phyloP scores from a whole-genome alignment of 352 stramenopile species.

The Globisporangium sylvaticum region DNA sequence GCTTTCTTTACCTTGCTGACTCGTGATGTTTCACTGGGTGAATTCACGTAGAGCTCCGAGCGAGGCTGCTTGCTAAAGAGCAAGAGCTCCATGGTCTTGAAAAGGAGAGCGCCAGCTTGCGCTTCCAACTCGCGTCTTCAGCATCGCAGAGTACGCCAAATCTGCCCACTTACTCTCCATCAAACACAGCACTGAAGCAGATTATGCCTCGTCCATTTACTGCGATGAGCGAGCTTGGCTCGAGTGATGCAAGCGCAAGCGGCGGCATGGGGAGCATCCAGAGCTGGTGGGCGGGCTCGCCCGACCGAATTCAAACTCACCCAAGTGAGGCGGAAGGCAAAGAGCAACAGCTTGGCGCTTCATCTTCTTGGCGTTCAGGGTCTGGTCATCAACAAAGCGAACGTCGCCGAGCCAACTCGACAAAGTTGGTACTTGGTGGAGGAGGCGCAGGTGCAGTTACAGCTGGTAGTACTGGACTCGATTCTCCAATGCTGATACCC shows the following conservation, averaged over 20 bases:
- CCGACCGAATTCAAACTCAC: background rate
- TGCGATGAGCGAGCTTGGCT: constrained; percentile 25
- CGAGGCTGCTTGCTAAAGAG: constrained; percentile 18
- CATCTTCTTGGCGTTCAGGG: no score
- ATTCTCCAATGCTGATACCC: background rate
- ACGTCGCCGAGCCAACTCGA: constrained; percentile 6
- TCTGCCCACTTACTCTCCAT: constrained; percentile 14
- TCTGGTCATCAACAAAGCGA: background rate
- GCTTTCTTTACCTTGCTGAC: background rate
- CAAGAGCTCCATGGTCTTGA: background rate
- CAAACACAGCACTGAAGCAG: background rate
- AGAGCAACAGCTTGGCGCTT: constrained; percentile 9
- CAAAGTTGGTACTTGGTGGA: background rate
- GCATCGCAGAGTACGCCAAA: background rate
- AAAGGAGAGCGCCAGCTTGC: background rate
- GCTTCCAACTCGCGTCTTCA: background rate
- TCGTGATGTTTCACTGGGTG: background rate
- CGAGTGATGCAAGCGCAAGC: constrained; percentile 8
- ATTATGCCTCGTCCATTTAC: constrained; percentile 19
- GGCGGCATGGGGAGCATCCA: constrained; percentile 36
- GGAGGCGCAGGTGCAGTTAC: background rate
- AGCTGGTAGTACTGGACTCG: background rate
- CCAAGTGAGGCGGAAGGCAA: background rate
- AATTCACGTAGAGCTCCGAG: constrained; percentile 16
- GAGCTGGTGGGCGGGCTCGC: constrained; percentile 48